phyloP scores from a whole-genome alignment of 768 basidiomycete genomes.

The Dentipellis fragilis region DNA sequence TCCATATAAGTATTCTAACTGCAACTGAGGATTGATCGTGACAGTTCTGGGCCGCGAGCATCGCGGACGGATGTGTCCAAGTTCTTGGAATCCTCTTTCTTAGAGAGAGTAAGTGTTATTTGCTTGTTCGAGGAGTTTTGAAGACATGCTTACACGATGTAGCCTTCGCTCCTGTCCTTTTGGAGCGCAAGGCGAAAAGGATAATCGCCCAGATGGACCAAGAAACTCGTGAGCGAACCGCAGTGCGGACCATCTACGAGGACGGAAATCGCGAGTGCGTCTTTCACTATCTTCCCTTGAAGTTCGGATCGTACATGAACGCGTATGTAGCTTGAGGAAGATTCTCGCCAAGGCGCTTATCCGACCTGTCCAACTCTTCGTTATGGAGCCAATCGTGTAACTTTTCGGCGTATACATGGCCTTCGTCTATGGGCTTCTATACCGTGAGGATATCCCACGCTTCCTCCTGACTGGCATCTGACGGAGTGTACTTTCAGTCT shows the following conservation, averaged over 20 bases:
- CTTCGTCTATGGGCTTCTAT: conserved; percentile 42
- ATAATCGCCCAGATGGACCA: conserved; percentile 35
- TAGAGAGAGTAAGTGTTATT: conserved; percentile 20
- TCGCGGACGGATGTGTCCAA: conserved; percentile 45
- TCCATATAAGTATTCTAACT: no score
- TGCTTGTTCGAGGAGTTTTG: no score
- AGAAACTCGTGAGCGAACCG: conserved; percentile 31
- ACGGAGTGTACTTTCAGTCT: conserved; percentile 30
- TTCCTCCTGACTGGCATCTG: not conserved
- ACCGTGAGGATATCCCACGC: conserved; percentile 2
- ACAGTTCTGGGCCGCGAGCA: conserved; percentile 12
- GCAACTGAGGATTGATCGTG: no score
- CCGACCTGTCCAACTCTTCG: conserved; percentile 61
- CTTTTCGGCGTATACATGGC: conserved; percentile 60
- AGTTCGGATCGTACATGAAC: not conserved
- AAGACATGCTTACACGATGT: no score
- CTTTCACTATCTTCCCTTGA: not conserved
- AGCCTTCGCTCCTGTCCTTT: conserved; percentile 21
- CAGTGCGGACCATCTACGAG: conserved; percentile 40
- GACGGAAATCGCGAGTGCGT: conserved; percentile 32
- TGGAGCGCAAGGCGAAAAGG: conserved; percentile 40
- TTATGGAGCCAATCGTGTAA: conserved; percentile 55
- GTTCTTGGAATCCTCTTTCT: conserved; percentile 44
- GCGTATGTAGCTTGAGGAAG: conserved; percentile 32
- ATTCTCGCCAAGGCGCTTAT: conserved; percentile 44